Evolutionary conservation across 176 grass and related monocot species (phyloP).

Genomic region (Luzula sylvatica): DNA sequence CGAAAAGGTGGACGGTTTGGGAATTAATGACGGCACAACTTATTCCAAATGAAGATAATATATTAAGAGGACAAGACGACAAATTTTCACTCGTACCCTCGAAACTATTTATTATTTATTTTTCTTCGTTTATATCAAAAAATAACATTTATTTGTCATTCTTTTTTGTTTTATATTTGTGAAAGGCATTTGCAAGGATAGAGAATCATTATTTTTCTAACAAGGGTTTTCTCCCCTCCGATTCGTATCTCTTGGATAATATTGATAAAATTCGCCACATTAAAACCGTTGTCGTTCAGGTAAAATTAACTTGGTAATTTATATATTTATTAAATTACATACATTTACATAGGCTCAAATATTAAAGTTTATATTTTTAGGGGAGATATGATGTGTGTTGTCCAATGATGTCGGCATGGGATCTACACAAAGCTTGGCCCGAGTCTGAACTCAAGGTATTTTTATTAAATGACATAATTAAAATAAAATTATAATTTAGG

Average conservation of each 20-base stretch:
- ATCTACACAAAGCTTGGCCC: slow-evolving; percentile 97
- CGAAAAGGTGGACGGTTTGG: slow-evolving; percentile 94
- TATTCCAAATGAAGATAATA: slow-evolving; percentile 64
- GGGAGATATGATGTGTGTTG: slow-evolving; percentile 91
- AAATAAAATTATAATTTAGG: background rate
- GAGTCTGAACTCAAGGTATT: slow-evolving; percentile 84
- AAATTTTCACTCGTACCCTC: slow-evolving; percentile 65
- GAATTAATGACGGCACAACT: slow-evolving; percentile 98
- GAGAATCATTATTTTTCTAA: slow-evolving; percentile 96
- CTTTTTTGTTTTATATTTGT: slow-evolving; percentile 15
- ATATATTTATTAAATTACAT: background rate
- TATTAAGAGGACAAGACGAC: slow-evolving; percentile 78
- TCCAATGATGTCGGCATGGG: slow-evolving; percentile 97
- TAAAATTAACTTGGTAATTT: slow-evolving; percentile 20
- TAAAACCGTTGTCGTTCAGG: slow-evolving; percentile 80
- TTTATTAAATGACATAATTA: slow-evolving; percentile 7
- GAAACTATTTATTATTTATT: too few species aligned
- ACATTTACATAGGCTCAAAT: background rate
- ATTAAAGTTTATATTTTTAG: slow-evolving; percentile 21
- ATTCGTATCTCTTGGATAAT: slow-evolving; percentile 76
- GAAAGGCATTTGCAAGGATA: slow-evolving; percentile 84
- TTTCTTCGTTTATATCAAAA: too few species aligned
- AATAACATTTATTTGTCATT: too few species aligned
- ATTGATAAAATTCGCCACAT: slow-evolving; percentile 92
- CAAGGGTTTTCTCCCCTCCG: slow-evolving; percentile 71